Evolutionary conservation across 768 basidiomycete species (phyloP).

Genomic region (Gloeophyllum trabeum): DNA sequence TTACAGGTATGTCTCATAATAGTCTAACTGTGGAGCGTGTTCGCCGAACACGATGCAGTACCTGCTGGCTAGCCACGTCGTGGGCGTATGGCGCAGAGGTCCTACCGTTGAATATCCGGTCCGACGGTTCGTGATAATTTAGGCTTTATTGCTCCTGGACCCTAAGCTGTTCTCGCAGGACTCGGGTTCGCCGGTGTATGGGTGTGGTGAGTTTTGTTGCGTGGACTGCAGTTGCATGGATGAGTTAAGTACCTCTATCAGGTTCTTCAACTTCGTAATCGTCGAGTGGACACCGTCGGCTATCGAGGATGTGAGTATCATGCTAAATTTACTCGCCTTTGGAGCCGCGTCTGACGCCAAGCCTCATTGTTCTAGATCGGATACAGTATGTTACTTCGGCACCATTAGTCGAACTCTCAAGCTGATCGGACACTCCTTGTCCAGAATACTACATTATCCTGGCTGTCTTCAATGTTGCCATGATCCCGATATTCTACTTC

Average conservation of each 20-base stretch:
- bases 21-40: too few species aligned
- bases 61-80: not conserved
- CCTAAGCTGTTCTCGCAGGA: too few species aligned
- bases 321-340: not conserved
- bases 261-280: not conserved
- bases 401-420: not conserved
- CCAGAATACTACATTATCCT: not conserved
- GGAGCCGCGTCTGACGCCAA: too few species aligned
- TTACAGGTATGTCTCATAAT: not conserved
- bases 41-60: not conserved
- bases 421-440: not conserved
- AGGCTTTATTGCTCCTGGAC: not conserved
- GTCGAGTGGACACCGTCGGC: not conserved
- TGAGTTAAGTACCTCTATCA: not conserved
- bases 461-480: not conserved
- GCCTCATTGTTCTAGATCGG: not conserved
- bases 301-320: not conserved
- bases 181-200: not conserved
- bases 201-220: not conserved
- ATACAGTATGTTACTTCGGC: not conserved
- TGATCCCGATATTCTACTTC: not conserved
- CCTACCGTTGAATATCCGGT: not conserved
- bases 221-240: not conserved
- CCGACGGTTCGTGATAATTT: not conserved
- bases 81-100: not conserved